Conservation (phyloP, 140 eudicot species). For the Ambrosia hybrid region DNA sequence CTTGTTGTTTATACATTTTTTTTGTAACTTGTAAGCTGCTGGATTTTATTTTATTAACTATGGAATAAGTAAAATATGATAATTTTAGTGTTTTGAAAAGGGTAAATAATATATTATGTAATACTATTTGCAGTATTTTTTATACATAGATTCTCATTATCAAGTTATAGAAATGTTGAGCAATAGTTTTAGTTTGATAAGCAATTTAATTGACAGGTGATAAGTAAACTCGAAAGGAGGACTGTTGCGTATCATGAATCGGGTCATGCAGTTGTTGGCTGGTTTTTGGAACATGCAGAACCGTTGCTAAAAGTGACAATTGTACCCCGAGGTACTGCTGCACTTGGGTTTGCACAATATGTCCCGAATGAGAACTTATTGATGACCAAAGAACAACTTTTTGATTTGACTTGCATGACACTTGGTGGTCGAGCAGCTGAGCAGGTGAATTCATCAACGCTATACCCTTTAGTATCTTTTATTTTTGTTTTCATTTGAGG, state of each 20-base stretch:
- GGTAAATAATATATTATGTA: neutral
- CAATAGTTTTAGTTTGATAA: neutral
- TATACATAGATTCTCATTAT: neutral
- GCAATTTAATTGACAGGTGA: slow-evolving; percentile 53
- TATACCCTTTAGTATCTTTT: no score
- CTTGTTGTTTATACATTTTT: neutral
- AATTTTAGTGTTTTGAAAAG: neutral
- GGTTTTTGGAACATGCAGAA: slow-evolving; percentile 93
- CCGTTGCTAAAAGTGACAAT: slow-evolving; percentile 89
- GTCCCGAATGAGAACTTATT: slow-evolving; percentile 85
- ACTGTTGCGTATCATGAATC: slow-evolving; percentile 97
- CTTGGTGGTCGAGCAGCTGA: slow-evolving; percentile 97
- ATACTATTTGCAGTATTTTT: neutral
- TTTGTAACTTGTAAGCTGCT: slow-evolving; percentile 2
- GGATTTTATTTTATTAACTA: neutral
- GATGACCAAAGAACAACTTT: slow-evolving; percentile 92
- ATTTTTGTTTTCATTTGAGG: no score
- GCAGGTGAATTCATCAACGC: slow-evolving; percentile 48
- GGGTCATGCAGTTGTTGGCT: slow-evolving; percentile 92
- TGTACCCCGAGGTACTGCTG: slow-evolving; percentile 96
- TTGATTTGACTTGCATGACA: slow-evolving; percentile 95
- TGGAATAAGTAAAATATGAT: neutral
- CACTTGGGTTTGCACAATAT: slow-evolving; percentile 91
- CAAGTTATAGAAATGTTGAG: neutral
- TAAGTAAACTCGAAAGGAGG: slow-evolving; percentile 78